Evolutionary conservation across 345 rosid genomes (phyloP), one percentile per base, ranked within the genome.

Genomic region (Murraya koenigii): DNA sequence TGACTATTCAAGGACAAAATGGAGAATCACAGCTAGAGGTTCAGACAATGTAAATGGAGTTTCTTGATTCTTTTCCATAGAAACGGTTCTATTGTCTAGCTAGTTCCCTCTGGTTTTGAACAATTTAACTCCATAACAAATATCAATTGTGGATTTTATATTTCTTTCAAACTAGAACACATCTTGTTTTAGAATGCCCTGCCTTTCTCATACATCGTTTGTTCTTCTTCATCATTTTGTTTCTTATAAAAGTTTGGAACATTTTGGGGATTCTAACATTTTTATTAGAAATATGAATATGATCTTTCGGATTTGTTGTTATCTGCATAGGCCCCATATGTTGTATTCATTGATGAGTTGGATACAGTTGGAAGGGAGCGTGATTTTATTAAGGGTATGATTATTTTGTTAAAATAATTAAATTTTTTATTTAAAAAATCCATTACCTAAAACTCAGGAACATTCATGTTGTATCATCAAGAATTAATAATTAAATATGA

Each of bases 341-440:
- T 93, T 63, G 97, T 89, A 69, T 94, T 94, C 83, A 93, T 93
- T 74, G 97, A 94, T 85, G 97, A 94, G 75, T 65, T 94, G 89
- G 98, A 94, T 86, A 97, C 97, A 77, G 98, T 94, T 77, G 98
- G 98, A 82, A 91, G 98, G 80, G 94, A 91, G 77, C 94, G 97
- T 84, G 98, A 97, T 75, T 84, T 94, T 75, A 91, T 94, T 70
- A 94, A 93, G 83, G 97, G 98, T n/a, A n/a, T n/a, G n/a, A n/a
- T n/a, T n/a, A n/a, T n/a, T n/a, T n/a, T n/a, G n/a, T n/a, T n/a
- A n/a, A n/a, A n/a, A n/a, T n/a, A n/a, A n/a, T n/a, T n/a, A n/a
- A n/a, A n/a, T n/a, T n/a, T n/a, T n/a, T n/a, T n/a, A n/a, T n/a
- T n/a, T n/a, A n/a, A n/a, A n/a, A n/a, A n/a, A n/a, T n/a, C n/a